Base-by-base conservation (phyloP, 2,329 filamentous ascomycete genomes). In the Albophoma yamanashiensis region DNA sequence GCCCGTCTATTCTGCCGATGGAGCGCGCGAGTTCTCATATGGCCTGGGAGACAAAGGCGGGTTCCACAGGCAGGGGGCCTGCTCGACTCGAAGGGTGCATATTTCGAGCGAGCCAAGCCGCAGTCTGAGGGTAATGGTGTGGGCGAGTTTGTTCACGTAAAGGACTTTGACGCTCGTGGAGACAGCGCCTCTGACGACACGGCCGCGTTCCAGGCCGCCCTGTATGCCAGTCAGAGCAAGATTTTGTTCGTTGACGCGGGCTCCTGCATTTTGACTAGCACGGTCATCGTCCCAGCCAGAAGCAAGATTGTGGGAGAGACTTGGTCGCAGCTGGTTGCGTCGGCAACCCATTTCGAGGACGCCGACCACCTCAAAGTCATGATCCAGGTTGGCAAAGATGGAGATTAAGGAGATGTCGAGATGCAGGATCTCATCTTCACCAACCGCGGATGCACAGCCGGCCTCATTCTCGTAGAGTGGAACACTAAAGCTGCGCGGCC, bases 391-490 rank as follows among this genome's bases (percentile, higher is more conserved):
- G 88, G 88, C 38, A 72, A 81, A 55, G 71, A 74, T 22, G 85
- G 85, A 40, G 81, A 88, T 59, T 74, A 73, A 43, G 88, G 87
- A 57, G 73, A 76, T n/a, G 84, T 90, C 39, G 88, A 91, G 70
- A 87, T 91, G 65, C 83, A 80, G 59, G 88, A 91, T 68, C 71
- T 89, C 43, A 81, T 89, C 62, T 83, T 91, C 65, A 80, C 84
- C 64, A 88, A 84, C 53, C 78, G 80, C 64, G 88, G 88, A 2
- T 75, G 86, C 6, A 83, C 83, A 31, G 82, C 87, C 0, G 88
- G 88, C 61, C 85, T 84, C 3, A 84, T 90, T 63, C 75, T 91
- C 65, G 79, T 91, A 68, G 79, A 91, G 67, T 91, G 87, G 87
- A 90, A 69, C 40, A 61, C 67, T 3, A n/a, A 57, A 4, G 63